phyloP scores from a whole-genome alignment of 495 filamentous ascomycete genomes.

The Aspergillus asperescens region DNA sequence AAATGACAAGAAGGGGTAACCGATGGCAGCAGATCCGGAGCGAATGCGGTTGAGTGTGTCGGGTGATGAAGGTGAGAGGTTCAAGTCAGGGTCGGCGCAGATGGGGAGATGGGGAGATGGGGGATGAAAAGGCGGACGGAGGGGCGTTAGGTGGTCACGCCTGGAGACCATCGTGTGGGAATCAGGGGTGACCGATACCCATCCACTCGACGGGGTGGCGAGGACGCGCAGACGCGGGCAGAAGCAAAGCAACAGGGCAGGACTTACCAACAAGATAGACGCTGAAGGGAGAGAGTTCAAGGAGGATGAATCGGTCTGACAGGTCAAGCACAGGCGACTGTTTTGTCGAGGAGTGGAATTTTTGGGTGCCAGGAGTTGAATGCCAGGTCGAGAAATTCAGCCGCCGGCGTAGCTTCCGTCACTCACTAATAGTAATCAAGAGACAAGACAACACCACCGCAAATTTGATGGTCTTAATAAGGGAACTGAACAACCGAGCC shows the following conservation, averaged over 20 bases:
- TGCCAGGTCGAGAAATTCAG: constrained; percentile 33
- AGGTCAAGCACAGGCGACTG: constrained; percentile 15
- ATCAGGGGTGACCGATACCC: constrained; percentile 21
- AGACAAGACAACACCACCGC: neutral
- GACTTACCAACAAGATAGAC: constrained; percentile 16
- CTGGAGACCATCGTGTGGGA: constrained; percentile 20
- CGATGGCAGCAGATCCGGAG: neutral
- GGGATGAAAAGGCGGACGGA: constrained; percentile 22
- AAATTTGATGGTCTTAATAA: too few species aligned
- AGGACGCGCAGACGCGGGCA: constrained; percentile 8
- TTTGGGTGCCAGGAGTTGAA: constrained; percentile 15
- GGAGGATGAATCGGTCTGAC: constrained; percentile 11
- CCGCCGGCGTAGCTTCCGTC: constrained; percentile 34
- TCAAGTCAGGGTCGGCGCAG: constrained; percentile 8
- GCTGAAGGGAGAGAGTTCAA: constrained; percentile 16
- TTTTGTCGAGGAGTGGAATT: constrained; percentile 26
- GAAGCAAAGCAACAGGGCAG: constrained; percentile 9
- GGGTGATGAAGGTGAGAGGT: constrained; percentile 4
- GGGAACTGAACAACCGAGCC: too few species aligned
- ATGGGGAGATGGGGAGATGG: constrained; percentile 16
- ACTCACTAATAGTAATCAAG: constrained; percentile 24
- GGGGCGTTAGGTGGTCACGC: constrained; percentile 25
- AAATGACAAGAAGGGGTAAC: constrained; percentile 2
- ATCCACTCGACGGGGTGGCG: constrained; percentile 7
- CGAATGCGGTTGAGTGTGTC: neutral